These are phyloP conservation scores for Amanita pallidorosea DNA, from an alignment of 768 basidiomycete genomes.

Conservation along the genomic window DNA sequence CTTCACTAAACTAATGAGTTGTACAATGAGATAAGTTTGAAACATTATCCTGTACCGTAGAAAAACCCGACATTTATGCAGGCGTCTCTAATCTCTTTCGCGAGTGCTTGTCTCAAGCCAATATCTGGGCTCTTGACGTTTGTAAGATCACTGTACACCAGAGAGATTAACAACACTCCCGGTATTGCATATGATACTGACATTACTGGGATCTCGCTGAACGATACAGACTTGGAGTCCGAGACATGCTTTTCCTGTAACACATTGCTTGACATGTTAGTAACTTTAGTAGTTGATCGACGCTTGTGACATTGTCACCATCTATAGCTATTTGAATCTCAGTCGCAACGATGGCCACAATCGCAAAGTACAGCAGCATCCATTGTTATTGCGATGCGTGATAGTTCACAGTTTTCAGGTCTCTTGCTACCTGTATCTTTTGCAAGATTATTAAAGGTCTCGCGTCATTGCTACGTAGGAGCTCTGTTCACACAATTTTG, in stretches of 20 bases:
- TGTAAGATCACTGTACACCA: constrained; percentile 30
- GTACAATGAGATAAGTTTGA: neutral
- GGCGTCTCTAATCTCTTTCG: constrained; percentile 53
- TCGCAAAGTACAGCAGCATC: constrained; percentile 21
- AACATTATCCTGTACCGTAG: constrained; percentile 38
- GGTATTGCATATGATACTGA: constrained; percentile 9
- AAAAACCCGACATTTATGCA: constrained; percentile 82
- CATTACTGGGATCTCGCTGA: constrained; percentile 24
- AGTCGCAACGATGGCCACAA: constrained; percentile 16
- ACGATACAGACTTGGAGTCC: neutral
- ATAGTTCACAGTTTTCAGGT: constrained; percentile 21
- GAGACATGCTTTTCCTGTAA: constrained; percentile 11
- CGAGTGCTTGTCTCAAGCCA: constrained; percentile 31
- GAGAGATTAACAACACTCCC: neutral
- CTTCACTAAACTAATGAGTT: constrained; percentile 33
- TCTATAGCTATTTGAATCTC: neutral
- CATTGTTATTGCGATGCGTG: neutral
- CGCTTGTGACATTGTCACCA: too few relatives aligned
- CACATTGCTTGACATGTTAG: constrained; percentile 2
- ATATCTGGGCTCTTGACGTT: constrained; percentile 27
- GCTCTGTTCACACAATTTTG: neutral
- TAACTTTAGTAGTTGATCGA: too few relatives aligned
- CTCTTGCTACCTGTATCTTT: constrained; percentile 68
- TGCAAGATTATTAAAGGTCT: constrained; percentile 91
- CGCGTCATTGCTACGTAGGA: constrained; percentile 1